Evolutionary conservation across 1,139 yeast species (phyloP).

Genomic region (Taphrina wiesneri): DNA sequence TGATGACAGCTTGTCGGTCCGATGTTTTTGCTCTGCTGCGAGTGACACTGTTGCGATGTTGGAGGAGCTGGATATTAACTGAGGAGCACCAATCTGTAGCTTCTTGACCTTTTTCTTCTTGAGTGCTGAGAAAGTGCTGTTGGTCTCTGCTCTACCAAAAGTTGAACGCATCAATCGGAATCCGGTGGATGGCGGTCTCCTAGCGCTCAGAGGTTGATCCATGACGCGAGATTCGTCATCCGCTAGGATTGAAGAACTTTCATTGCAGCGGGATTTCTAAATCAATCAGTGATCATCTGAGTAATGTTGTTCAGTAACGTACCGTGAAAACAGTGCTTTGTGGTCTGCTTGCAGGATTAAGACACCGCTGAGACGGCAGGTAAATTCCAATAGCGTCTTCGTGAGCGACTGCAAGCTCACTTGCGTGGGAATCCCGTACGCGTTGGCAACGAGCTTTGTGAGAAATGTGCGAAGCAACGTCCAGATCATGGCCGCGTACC

Average conservation of each 20-base stretch:
- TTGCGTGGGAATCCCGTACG: neutral
- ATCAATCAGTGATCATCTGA: neutral
- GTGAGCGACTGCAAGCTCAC: neutral
- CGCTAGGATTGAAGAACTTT: neutral
- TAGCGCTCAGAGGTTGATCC: neutral
- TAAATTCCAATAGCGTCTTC: conserved; percentile 3
- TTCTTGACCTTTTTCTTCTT: conserved; percentile 6
- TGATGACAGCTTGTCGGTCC: neutral
- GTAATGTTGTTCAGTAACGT: neutral
- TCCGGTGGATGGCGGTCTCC: neutral
- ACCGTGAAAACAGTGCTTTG: neutral
- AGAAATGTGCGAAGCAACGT: neutral
- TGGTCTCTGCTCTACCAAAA: neutral
- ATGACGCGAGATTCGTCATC: neutral
- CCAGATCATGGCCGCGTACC: neutral
- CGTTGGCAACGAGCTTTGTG: neutral
- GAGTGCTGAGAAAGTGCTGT: neutral
- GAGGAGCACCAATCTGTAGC: conserved; percentile 5
- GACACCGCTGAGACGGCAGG: neutral
- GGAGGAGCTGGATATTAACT: neutral
- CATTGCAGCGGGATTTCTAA: neutral
- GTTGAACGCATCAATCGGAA: neutral
- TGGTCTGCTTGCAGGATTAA: neutral
- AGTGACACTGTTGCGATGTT: neutral
- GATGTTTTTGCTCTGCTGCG: neutral